Percentiles rank a stretch among this genome's conserved stretches.
These are phyloP conservation scores for Hypoxylon sp. DNA, from an alignment of 2,329 filamentous ascomycete species.

Conservation along the genomic window DNA sequence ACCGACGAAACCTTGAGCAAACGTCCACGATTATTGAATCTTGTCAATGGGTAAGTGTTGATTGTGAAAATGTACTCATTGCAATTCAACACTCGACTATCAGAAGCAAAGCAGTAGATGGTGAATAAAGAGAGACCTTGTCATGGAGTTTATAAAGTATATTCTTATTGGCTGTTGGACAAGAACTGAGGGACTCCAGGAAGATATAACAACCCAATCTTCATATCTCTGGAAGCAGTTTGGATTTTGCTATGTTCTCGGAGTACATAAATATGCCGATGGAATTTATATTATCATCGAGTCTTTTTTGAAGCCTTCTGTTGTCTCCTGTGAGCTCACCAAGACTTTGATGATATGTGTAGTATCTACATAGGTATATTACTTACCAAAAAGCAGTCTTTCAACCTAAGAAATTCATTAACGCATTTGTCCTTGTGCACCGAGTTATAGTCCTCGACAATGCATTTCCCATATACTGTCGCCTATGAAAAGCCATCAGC, in stretches of 20 bases:
- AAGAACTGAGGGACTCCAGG: neutral
- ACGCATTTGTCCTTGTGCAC: slow-evolving; percentile 92
- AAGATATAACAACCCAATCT: neutral
- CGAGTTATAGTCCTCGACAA: slow-evolving; percentile 90
- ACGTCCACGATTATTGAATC: neutral
- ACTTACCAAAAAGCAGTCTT: slow-evolving; percentile 88
- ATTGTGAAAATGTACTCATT: too few relatives aligned
- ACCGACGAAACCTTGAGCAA: neutral
- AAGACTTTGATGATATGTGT: neutral
- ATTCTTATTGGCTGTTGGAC: neutral
- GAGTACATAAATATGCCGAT: neutral
- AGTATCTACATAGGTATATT: neutral
- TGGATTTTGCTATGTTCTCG: too few relatives aligned
- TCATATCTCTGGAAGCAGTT: neutral
- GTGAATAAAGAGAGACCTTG: neutral
- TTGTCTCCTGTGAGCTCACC: slow-evolving; percentile 32
- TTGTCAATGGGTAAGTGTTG: neutral
- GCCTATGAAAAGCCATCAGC: slow-evolving; percentile 68
- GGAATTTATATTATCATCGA: slow-evolving; percentile 64
- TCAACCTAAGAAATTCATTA: slow-evolving; percentile 86
- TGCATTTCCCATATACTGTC: slow-evolving; percentile 89
- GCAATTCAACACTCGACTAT: too few relatives aligned
- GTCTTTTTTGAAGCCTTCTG: slow-evolving; percentile 68
- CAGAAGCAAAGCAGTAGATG: neutral
- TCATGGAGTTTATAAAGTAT: neutral